Percentiles rank a stretch among this genome's conserved stretches.
phyloP scores from a whole-genome alignment of 106 monocot species.

The Posidonia australis region DNA sequence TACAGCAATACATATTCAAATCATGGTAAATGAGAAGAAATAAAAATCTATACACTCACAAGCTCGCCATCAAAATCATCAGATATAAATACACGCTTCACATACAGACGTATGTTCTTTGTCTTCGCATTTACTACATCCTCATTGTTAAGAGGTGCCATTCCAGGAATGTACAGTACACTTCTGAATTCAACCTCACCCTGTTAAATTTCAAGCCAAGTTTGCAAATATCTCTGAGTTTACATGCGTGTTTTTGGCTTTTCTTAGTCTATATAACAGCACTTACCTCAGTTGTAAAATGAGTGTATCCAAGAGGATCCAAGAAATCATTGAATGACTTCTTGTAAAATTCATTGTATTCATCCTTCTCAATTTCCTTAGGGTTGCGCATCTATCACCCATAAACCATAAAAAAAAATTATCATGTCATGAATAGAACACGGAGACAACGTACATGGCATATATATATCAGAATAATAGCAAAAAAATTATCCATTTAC shows the following conservation, averaged over 20 bases:
- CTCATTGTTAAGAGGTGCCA: slow-evolving; percentile 94
- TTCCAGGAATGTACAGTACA: slow-evolving; percentile 90
- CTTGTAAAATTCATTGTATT: slow-evolving; percentile 94
- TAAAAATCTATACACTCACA: slow-evolving; percentile 41
- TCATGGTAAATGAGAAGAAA: too few relatives aligned
- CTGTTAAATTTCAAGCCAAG: slow-evolving; percentile 19
- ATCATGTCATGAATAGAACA: background rate
- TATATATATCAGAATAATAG: background rate
- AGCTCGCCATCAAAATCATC: slow-evolving; percentile 99
- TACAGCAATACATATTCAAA: background rate
- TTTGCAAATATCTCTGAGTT: background rate
- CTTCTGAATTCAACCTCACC: slow-evolving; percentile 98
- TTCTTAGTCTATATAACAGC: background rate
- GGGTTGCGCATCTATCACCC: slow-evolving; percentile 65
- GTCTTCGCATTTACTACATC: slow-evolving; percentile 88
- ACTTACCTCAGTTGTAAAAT: slow-evolving; percentile 89
- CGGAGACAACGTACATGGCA: background rate
- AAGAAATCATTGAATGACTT: slow-evolving; percentile 96
- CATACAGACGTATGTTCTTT: slow-evolving; percentile 93
- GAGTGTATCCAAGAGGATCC: slow-evolving; percentile 77
- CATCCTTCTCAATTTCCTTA: slow-evolving; percentile 78
- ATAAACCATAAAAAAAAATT: background rate
- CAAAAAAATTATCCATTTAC: background rate
- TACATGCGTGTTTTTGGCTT: background rate
- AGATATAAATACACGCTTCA: slow-evolving; percentile 95